phyloP scores from a whole-genome alignment of 164 flowering plant genomes.

The Berberis thunbergii region DNA sequence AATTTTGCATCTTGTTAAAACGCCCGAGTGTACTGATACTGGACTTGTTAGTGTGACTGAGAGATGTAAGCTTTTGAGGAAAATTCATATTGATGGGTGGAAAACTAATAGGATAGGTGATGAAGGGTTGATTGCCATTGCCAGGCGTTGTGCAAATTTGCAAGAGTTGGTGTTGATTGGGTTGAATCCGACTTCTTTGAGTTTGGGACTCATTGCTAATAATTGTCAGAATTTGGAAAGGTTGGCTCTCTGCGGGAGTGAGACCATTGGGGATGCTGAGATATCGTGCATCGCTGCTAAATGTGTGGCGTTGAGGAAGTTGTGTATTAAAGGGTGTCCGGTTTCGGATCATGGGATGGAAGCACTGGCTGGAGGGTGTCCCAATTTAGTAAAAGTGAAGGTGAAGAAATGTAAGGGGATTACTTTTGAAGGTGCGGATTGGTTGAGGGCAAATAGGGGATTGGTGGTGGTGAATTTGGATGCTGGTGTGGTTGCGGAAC shows the following conservation, averaged over 20 bases:
- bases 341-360: conserved; percentile 65
- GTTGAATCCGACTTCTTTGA: conserved; percentile 45
- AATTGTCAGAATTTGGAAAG: conserved; percentile 57
- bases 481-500: conserved; percentile 24
- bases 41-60: conserved; percentile 48
- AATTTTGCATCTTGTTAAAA: conserved; percentile 58
- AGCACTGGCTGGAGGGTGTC: conserved; percentile 69
- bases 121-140: conserved; percentile 58
- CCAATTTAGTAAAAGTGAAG: conserved; percentile 73
- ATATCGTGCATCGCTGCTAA: conserved; percentile 58
- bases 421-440: conserved; percentile 42
- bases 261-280: conserved; percentile 61
- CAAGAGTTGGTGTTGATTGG: conserved; percentile 77
- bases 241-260: conserved; percentile 74
- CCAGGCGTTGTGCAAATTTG: conserved; percentile 41
- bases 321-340: conserved; percentile 72
- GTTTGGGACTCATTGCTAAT: conserved; percentile 44
- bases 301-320: conserved; percentile 60
- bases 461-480: conserved; percentile 55
- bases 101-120: conserved; percentile 71
- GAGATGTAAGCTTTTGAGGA: conserved; percentile 50
- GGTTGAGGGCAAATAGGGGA: conserved; percentile 41
- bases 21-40: conserved; percentile 56
- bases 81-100: conserved; percentile 88
- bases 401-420: conserved; percentile 79